Evolutionary conservation across 495 filamentous ascomycete species (phyloP).

Genomic region (Aspergillus hancockii): DNA sequence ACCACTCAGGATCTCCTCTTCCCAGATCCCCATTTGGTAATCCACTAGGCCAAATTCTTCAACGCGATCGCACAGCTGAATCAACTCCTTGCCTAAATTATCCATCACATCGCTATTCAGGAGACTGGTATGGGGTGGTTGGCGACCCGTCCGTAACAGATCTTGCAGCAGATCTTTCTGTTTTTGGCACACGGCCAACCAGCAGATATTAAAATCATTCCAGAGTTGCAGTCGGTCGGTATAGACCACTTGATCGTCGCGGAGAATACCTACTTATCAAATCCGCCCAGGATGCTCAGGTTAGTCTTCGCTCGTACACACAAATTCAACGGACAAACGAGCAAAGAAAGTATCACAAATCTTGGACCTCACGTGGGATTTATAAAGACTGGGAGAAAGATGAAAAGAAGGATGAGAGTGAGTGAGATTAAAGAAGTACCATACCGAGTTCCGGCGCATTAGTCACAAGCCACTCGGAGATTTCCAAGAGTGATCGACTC

Average conservation of each 20-base stretch:
- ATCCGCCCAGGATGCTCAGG: slow-evolving; percentile 21
- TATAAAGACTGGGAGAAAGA: too few species aligned
- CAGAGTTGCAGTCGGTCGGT: slow-evolving; percentile 76
- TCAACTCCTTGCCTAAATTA: slow-evolving; percentile 77
- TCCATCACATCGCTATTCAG: slow-evolving; percentile 69
- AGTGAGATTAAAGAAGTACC: slow-evolving; percentile 34
- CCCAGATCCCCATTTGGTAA: slow-evolving; percentile 95
- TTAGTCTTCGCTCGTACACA: slow-evolving; percentile 26
- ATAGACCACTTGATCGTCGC: slow-evolving; percentile 74
- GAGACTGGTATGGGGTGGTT: slow-evolving; percentile 61
- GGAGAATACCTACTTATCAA: slow-evolving; percentile 57
- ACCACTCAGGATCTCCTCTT: slow-evolving; percentile 88
- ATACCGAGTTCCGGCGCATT: slow-evolving; percentile 84
- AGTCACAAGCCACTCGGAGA: slow-evolving; percentile 83
- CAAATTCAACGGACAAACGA: background rate
- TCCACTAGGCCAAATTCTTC: slow-evolving; percentile 91
- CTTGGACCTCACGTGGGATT: background rate
- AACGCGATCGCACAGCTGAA: slow-evolving; percentile 79
- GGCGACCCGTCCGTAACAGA: slow-evolving; percentile 58
- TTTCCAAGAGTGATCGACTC: slow-evolving; percentile 67
- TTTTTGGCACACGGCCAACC: slow-evolving; percentile 82
- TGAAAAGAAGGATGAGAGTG: background rate
- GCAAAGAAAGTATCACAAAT: background rate
- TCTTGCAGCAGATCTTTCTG: slow-evolving; percentile 76
- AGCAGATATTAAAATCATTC: slow-evolving; percentile 94